Conservation (phyloP, 164 flowering plant species). For the Houttuynia cordata region DNA sequence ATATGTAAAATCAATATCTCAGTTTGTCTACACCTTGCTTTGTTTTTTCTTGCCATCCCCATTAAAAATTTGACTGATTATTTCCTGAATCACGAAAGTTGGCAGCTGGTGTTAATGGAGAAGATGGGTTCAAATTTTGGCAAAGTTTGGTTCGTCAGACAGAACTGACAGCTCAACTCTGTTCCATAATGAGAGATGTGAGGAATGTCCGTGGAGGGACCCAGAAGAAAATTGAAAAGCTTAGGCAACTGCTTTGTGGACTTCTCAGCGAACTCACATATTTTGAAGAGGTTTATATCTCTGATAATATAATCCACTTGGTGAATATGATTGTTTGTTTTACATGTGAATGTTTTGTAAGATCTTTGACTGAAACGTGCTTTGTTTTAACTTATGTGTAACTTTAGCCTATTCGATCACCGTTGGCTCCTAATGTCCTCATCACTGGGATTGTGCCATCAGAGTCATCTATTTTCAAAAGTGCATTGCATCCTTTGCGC, state of each 20-base stretch:
- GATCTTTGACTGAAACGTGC: background rate
- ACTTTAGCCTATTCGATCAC: conserved; percentile 86
- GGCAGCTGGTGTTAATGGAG: conserved; percentile 52
- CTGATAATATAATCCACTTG: background rate
- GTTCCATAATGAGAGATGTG: conserved; percentile 88
- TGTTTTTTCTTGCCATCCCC: background rate
- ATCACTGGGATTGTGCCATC: conserved; percentile 92
- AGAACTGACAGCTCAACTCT: conserved; percentile 92
- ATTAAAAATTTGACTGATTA: background rate
- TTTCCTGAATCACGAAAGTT: conserved; percentile 26
- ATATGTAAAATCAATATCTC: background rate
- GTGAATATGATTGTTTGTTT: no score
- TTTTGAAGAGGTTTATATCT: conserved; percentile 71
- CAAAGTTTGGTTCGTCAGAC: conserved; percentile 96
- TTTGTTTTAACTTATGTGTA: background rate
- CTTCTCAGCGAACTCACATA: conserved; percentile 96
- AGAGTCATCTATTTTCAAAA: conserved; percentile 88
- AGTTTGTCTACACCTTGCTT: background rate
- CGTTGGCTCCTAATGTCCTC: conserved; percentile 65
- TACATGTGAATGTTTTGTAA: background rate
- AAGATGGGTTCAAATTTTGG: conserved; percentile 84
- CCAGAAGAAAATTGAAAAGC: conserved; percentile 94
- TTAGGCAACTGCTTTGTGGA: conserved; percentile 92
- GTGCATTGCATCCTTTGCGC: conserved; percentile 90
- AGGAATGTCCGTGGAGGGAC: conserved; percentile 94